Percentiles rank a stretch among this genome's conserved stretches.
Evolutionary conservation across 2,329 filamentous ascomycete genomes (phyloP).

Genomic region (Cladosporium oxysporum): DNA sequence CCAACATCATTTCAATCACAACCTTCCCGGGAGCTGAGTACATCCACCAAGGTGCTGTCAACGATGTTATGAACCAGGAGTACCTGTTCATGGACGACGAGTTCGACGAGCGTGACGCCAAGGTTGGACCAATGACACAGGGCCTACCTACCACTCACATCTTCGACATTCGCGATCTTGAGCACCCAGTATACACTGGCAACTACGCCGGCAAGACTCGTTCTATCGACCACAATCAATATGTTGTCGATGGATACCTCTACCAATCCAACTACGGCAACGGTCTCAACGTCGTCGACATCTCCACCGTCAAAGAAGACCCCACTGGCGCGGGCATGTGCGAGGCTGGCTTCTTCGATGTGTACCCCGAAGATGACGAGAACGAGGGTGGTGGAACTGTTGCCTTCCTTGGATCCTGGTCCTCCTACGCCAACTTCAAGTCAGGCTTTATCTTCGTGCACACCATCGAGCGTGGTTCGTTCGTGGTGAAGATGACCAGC

Average conservation of each 20-base stretch:
- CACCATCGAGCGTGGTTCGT: slow-evolving; percentile 55
- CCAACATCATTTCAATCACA: slow-evolving; percentile 50
- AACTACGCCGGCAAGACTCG: slow-evolving; percentile 39
- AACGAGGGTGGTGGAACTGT: slow-evolving; percentile 34
- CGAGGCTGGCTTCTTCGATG: slow-evolving; percentile 54
- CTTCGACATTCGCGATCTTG: slow-evolving; percentile 50
- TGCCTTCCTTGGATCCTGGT: slow-evolving; percentile 44
- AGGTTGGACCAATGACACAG: slow-evolving; percentile 36
- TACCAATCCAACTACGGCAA: slow-evolving; percentile 44
- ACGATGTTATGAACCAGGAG: slow-evolving; percentile 45
- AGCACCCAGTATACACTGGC: slow-evolving; percentile 45
- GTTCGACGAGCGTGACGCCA: slow-evolving; percentile 50
- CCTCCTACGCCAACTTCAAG: slow-evolving; percentile 50
- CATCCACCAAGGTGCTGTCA: slow-evolving; percentile 47
- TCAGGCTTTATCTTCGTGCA: slow-evolving; percentile 55
- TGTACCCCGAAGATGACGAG: slow-evolving; percentile 53
- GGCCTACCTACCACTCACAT: slow-evolving; percentile 44
- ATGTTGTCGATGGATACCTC: slow-evolving; percentile 40
- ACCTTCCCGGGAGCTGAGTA: slow-evolving; percentile 53
- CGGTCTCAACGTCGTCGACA: slow-evolving; percentile 40
- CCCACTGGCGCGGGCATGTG: slow-evolving; percentile 50
- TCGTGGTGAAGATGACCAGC: slow-evolving; percentile 45
- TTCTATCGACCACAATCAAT: slow-evolving; percentile 48
- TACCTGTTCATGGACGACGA: slow-evolving; percentile 58
- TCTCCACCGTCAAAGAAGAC: slow-evolving; percentile 42